A percentile compares a stretch with the other conserved stretches of the same genome.
phyloP scores from a whole-genome alignment of 2,329 filamentous ascomycete species.

The Colletotrichum echinochloae region DNA sequence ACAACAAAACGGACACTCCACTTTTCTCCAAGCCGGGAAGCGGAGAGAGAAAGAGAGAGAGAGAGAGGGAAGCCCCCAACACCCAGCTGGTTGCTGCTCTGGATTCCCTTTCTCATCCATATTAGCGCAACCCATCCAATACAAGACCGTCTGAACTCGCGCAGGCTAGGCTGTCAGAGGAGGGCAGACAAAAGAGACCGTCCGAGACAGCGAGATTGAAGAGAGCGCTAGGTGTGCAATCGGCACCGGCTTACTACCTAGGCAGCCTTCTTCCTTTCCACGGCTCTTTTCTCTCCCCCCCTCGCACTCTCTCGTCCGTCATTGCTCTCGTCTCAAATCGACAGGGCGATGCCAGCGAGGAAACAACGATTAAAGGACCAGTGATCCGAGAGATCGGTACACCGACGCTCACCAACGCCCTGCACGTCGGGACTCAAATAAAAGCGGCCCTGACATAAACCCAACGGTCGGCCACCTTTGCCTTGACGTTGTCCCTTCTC shows the following conservation, averaged over 20 bases:
- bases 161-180: slow-evolving; percentile 35
- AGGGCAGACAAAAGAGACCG: slow-evolving; percentile 27
- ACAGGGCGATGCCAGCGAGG: slow-evolving; percentile 27
- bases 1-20: slow-evolving; percentile 12
- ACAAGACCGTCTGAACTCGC: slow-evolving; percentile 39
- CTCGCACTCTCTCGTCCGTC: slow-evolving; percentile 3
- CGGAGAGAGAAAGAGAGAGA: too few relatives aligned
- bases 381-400: background rate
- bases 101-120: slow-evolving; percentile 23
- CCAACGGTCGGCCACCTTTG: background rate
- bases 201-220: slow-evolving; percentile 37
- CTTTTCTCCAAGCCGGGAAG: slow-evolving; percentile 12
- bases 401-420: background rate
- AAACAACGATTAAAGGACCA: slow-evolving; percentile 14
- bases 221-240: slow-evolving; percentile 16
- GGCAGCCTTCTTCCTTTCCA: slow-evolving; percentile 16
- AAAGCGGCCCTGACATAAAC: slow-evolving; percentile 19
- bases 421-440: slow-evolving; percentile 12
- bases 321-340: slow-evolving; percentile 11
- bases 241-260: slow-evolving; percentile 8
- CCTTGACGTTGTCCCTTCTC: slow-evolving; percentile 20
- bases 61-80: background rate
- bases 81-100: slow-evolving; percentile 2
- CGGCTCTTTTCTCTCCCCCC: background rate
- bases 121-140: slow-evolving; percentile 32